Base-by-base conservation (phyloP, 768 basidiomycete species). In the Leccinum uliginosum region DNA sequence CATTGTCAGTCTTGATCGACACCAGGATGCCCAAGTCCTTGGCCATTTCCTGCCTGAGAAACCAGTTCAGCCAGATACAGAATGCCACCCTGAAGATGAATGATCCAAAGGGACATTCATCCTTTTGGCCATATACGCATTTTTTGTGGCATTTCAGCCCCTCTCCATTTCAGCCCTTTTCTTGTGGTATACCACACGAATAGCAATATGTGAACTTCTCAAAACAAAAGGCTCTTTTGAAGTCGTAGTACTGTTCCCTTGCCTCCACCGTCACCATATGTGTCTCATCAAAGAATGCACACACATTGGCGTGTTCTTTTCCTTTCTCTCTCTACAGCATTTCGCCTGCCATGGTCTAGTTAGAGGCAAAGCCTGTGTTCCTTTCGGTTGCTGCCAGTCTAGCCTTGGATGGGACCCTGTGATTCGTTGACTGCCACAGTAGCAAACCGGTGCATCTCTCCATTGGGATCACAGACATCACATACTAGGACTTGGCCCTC, bases 401-500 rank as follows among this genome's bases (percentile, higher is more conserved):
- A 32, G 12, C 30, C 30, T 32, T 32, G 12, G 30, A 12, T 32
- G 4, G 30, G 10, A 12, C n/a, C n/a, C n/a, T n/a, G 9, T 14
- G 12, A 5, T 4, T 32, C 30, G 11, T 5, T 5, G 30, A 32
- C 12, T 32, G 51, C 46, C 19, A 24, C 12, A 6, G 38, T 10
- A 12, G 56, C 50, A 7, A 55, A 45, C 12, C 1, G 38, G 27
- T 61, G 57, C 2, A 58, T 58, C 19, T 55, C 46, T 27, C 46
- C 19, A 7, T 32, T 2, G 2, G 59, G 59, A 2, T 45, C 3
- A 23, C 60, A 61, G 26, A 59, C 3, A 7, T 61, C 57, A 2
- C 60, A 61, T 1, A n/a, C n/a, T n/a, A 26, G 57, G 0, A 59
- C 57, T 6, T 55, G 57, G 4, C 27, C 54, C 0, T 5, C 23